Evolutionary conservation across 768 basidiomycete species (phyloP).

Genomic region (Nevesoporus exiguus): DNA sequence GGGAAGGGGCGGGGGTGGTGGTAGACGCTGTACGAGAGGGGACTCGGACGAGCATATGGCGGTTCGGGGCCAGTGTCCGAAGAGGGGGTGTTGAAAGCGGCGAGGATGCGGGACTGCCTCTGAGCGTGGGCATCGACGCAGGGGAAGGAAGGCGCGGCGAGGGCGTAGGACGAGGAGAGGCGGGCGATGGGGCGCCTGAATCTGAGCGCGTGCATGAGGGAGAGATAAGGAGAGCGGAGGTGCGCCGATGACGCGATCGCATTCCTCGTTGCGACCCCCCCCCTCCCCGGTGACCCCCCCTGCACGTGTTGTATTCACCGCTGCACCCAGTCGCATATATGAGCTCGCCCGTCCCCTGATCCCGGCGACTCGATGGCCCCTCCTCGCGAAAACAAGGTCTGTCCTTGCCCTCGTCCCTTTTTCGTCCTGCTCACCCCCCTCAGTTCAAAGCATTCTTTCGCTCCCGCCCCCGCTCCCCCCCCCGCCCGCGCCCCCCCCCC

Average conservation of each 20-base stretch:
- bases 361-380: not conserved
- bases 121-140: slow-evolving; percentile 82
- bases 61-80: slow-evolving; percentile 71
- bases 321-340: not conserved
- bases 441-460: slow-evolving; percentile 62
- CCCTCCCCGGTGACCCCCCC: not conserved
- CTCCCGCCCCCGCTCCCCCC: slow-evolving; percentile 38
- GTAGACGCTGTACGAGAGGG: slow-evolving; percentile 68
- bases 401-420: not conserved
- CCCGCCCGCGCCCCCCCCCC: slow-evolving; percentile 3
- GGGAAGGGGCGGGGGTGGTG: slow-evolving; percentile 59
- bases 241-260: not conserved
- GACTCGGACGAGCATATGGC: slow-evolving; percentile 76
- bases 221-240: too few species aligned
- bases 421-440: not conserved
- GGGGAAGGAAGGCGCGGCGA: slow-evolving; percentile 42
- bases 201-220: too few species aligned
- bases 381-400: not conserved
- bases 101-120: slow-evolving; percentile 55
- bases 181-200: not conserved
- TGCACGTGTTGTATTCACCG: not conserved
- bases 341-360: not conserved
- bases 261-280: not conserved
- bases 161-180: not conserved
- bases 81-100: not conserved